Evolutionary conservation across 768 basidiomycete genomes (phyloP), one percentile per base, ranked within the genome.

Genomic region (Russula earlei): DNA sequence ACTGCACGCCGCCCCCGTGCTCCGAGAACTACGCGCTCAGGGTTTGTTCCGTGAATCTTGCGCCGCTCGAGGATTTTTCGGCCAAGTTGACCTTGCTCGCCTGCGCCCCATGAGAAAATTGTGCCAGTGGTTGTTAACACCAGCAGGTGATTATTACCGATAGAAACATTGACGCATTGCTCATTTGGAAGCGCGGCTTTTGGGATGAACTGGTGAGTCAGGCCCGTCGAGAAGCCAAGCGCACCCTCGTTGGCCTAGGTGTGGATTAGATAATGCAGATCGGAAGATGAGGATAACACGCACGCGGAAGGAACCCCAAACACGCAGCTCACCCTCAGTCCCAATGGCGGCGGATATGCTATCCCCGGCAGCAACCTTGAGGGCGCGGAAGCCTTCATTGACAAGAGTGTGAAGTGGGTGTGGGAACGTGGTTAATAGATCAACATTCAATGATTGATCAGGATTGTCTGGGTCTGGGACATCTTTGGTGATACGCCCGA

Each of bases 291-390:
- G n/a, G 57, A 42, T 12, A 33, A 29, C 10, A 68, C 83, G 56
- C 70, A 96, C 94, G 20, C 91, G 79, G 77, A 96, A 97, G 41
- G 85, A 85, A 29, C 81, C 84, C 94, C 94, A 97, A 22, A 85
- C 89, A 55, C 87, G 77, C 47, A 97, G 71, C 56, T 89, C 84
- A 46, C 94, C 94, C 48, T 84, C 73, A 42, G 77, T 75, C 54
- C 84, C 86, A 59, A 96, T 75, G 20, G 91, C 92, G 29, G 91
- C 87, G 61, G 85, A 87, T 61, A 93, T 84, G 59, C 83, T 90
- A 65, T 96, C 94, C 8, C 94, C 92, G 22, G 90, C 85, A 38
- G 83, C 84, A 57, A 92, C 77, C 55, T 80, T 77, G 4, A 92
- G 88, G 0, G 91, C 87, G 52, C 87, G 83, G 75, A 95, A 97